A percentile compares a stretch with the other conserved stretches of the same genome.
Conservation (phyloP, 352 stramenopile genomes). For the Aphanomyces stellatus region DNA sequence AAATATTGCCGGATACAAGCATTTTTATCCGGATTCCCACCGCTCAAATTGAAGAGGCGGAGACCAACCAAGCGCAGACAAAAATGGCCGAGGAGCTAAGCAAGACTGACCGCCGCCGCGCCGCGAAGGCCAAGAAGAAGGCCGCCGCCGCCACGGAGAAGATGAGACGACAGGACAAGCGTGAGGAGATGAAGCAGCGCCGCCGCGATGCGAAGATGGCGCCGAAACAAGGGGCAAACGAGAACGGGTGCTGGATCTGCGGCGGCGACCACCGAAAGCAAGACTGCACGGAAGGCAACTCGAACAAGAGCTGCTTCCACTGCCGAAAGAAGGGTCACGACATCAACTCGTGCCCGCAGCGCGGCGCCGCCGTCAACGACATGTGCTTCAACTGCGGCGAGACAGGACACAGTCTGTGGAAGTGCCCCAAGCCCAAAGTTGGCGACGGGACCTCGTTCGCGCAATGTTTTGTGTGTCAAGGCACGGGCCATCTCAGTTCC, state of each 20-base stretch:
- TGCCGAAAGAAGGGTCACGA: slow-evolving; percentile 73
- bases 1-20: not conserved
- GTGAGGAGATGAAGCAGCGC: slow-evolving; percentile 60
- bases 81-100: slow-evolving; percentile 24
- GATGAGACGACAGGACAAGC: slow-evolving; percentile 38
- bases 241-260: slow-evolving; percentile 66
- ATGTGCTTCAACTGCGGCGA: slow-evolving; percentile 87
- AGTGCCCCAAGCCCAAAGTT: slow-evolving; percentile 56
- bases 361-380: slow-evolving; percentile 22
- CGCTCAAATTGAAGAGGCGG: not conserved
- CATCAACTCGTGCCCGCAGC: slow-evolving; percentile 68
- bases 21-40: not conserved
- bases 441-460: slow-evolving; percentile 60
- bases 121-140: slow-evolving; percentile 82
- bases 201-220: slow-evolving; percentile 25
- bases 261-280: slow-evolving; percentile 72
- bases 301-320: slow-evolving; percentile 74
- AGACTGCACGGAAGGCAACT: slow-evolving; percentile 50
- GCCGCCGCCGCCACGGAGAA: slow-evolving; percentile 50
- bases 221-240: slow-evolving; percentile 20
- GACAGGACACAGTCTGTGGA: slow-evolving; percentile 50
- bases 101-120: slow-evolving; percentile 43
- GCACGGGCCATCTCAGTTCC: slow-evolving; percentile 78
- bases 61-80: slow-evolving; percentile 13
- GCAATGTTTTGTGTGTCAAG: slow-evolving; percentile 83